phyloP scores from a whole-genome alignment of 2,329 filamentous ascomycete genomes.

The Fusarium sarcochroum region DNA sequence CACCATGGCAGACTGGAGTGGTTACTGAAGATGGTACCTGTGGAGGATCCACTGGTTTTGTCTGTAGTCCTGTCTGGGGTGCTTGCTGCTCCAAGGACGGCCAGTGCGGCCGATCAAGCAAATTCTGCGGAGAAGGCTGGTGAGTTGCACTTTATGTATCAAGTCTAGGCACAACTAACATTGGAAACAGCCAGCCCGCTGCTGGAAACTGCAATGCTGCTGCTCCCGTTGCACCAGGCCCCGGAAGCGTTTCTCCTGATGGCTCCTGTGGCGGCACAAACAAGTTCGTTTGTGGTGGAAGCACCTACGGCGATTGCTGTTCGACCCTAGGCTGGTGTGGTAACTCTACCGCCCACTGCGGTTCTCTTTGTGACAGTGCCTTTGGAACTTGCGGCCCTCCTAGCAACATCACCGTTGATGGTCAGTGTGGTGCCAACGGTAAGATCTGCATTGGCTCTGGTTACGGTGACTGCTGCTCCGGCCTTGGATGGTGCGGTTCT shows the following conservation, averaged over 20 bases:
- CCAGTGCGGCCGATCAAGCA: constrained; percentile 12
- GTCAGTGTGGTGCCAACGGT: constrained; percentile 4
- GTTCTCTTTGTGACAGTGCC: not conserved
- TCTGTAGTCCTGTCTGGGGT: constrained; percentile 21
- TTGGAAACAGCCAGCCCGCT: not conserved
- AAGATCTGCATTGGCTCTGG: constrained; percentile 11
- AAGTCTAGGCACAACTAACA: not conserved
- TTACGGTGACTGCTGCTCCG: constrained; percentile 7
- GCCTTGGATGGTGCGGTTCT: not conserved
- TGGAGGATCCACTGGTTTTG: constrained; percentile 10
- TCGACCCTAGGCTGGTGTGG: constrained; percentile 10
- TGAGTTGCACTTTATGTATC: not conserved
- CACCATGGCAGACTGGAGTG: constrained; percentile 17
- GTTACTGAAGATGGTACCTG: constrained; percentile 15
- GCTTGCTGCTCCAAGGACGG: constrained; percentile 20
- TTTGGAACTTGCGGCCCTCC: constrained; percentile 12
- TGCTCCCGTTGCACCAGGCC: not conserved
- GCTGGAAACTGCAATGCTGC: constrained; percentile 23
- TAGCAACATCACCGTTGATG: constrained; percentile 5
- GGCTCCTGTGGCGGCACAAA: constrained; percentile 21
- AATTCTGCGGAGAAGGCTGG: constrained; percentile 26
- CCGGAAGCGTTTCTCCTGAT: constrained; percentile 14
- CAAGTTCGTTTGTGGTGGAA: constrained; percentile 6
- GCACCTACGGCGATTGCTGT: constrained; percentile 8
- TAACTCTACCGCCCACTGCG: constrained; percentile 14